Evolutionary conservation across 1,284 basidiomycete species (phyloP), one percentile per base, ranked within the genome.

Genomic region (Earliella scabrosa): DNA sequence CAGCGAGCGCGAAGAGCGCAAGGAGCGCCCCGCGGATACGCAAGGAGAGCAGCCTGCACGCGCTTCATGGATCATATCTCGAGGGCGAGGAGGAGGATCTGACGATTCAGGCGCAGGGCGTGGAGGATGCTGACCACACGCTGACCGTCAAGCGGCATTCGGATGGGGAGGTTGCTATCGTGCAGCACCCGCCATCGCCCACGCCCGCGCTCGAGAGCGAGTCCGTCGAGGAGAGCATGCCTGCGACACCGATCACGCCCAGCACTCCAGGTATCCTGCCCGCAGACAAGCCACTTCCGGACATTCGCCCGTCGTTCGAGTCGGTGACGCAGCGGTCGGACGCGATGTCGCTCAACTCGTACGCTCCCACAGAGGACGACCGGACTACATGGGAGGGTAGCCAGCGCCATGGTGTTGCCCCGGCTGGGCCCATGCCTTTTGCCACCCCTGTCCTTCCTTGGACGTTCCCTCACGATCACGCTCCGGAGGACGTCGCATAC

Each of bases 401-500:
- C 63, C 66, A 68, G 41, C 71, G 73, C 9, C 68, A 60, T 32
- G 46, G 59, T 9, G 45, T 46, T 16, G 45, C 58, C 18, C 59
- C 64, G 20, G 56, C 65, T 31, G 29, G 29, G 7, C 13, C 20
- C 45, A 46, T n/a, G 66, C 63, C 23, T 39, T 41, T 55, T 76
- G 34, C 76, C 76, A 44, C 69, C 68, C 43, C 76, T 75, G 59
- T 75, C 74, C 45, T 79, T 34, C 70, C 78, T 9, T 87, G 83
- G 83, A 80, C 83, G 72, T 76, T 82, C 58, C 80, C 82, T 44
- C 85, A 88, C 66, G 90, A 93, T 64, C 88, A 92, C 68, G 77
- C 87, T 16, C 75, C 85, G 2, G 85, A 90, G 40, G 96, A 98
- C 66, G 90, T 97, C 47, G 85, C 91, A 1, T 95, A 93, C 78